These are phyloP conservation scores for Bertia moriformis DNA, from an alignment of 2,329 filamentous ascomycete genomes.

Conservation along the genomic window DNA sequence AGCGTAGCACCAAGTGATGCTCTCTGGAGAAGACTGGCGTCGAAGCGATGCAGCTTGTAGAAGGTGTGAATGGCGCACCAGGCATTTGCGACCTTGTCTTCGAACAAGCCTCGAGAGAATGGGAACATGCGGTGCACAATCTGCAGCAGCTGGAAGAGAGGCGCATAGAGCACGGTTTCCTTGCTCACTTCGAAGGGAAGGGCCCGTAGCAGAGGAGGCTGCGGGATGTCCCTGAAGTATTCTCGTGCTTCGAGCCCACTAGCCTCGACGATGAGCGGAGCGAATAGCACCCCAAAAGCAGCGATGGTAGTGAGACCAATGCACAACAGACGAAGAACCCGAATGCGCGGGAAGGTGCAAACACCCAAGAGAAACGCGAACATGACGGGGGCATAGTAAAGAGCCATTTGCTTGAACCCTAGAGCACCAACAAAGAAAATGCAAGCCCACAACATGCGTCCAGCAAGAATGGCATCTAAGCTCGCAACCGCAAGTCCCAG, in stretches of 20 bases:
- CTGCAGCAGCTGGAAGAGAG: slow-evolving; percentile 67
- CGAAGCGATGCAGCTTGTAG: slow-evolving; percentile 70
- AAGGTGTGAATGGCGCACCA: slow-evolving; percentile 89
- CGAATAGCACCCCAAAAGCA: slow-evolving; percentile 61
- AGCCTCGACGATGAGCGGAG: slow-evolving; percentile 61
- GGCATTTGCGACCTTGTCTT: slow-evolving; percentile 97
- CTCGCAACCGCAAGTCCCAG: slow-evolving; percentile 76
- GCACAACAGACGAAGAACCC: slow-evolving; percentile 51
- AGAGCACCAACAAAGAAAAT: slow-evolving; percentile 86
- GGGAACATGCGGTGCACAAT: slow-evolving; percentile 87
- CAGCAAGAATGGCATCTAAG: slow-evolving; percentile 77
- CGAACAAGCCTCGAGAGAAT: slow-evolving; percentile 87
- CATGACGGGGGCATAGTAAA: slow-evolving; percentile 88
- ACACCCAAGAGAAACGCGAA: slow-evolving; percentile 83
- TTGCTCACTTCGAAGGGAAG: slow-evolving; percentile 43
- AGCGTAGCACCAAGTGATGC: slow-evolving; percentile 64
- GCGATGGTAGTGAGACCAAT: slow-evolving; percentile 61
- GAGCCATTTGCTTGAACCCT: slow-evolving; percentile 98
- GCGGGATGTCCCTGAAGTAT: slow-evolving; percentile 38
- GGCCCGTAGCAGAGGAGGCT: slow-evolving; percentile 33
- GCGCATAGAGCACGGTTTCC: slow-evolving; percentile 56
- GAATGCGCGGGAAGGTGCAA: slow-evolving; percentile 64
- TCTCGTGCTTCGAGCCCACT: slow-evolving; percentile 55
- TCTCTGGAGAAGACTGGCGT: slow-evolving; percentile 57
- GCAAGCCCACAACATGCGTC: slow-evolving; percentile 72